Conservation (phyloP, 1,139 yeast genomes). For the Maudiozyma humilis region DNA sequence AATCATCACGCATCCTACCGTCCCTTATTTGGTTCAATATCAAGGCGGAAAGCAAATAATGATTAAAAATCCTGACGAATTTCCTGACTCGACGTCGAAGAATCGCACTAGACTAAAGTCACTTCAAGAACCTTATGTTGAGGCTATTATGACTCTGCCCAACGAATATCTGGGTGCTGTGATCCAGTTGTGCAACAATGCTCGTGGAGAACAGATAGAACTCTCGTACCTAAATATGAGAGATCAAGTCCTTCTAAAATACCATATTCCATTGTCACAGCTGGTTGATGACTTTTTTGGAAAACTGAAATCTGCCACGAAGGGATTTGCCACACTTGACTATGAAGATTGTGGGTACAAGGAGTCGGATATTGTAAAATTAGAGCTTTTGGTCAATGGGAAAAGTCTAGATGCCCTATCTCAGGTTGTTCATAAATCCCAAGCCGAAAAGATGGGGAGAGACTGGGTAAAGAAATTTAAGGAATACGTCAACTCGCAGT, state of each 20-base stretch:
- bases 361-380: conserved; percentile 71
- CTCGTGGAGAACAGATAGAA: conserved; percentile 76
- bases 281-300: conserved; percentile 94
- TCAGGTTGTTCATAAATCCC: conserved; percentile 77
- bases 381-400: conserved; percentile 86
- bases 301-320: conserved; percentile 77
- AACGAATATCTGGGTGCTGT: conserved; percentile 82
- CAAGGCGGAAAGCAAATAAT: conserved; percentile 55
- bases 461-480: conserved; percentile 80
- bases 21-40: conserved; percentile 72
- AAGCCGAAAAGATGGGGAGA: conserved; percentile 62
- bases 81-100: conserved; percentile 41
- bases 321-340: conserved; percentile 90
- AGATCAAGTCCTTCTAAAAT: conserved; percentile 75
- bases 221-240: conserved; percentile 61
- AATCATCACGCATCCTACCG: conserved; percentile 92
- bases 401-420: conserved; percentile 87
- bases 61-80: conserved; percentile 85
- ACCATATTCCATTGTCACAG: conserved; percentile 78
- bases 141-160: conserved; percentile 86
- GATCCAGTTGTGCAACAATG: conserved; percentile 74
- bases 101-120: conserved; percentile 6
- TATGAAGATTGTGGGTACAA: conserved; percentile 89
- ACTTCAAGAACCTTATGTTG: conserved; percentile 80
- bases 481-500: conserved; percentile 67